Evolutionary conservation across 768 basidiomycete species (phyloP), one percentile per base, ranked within the genome.

Genomic region (Mycena rosella): DNA sequence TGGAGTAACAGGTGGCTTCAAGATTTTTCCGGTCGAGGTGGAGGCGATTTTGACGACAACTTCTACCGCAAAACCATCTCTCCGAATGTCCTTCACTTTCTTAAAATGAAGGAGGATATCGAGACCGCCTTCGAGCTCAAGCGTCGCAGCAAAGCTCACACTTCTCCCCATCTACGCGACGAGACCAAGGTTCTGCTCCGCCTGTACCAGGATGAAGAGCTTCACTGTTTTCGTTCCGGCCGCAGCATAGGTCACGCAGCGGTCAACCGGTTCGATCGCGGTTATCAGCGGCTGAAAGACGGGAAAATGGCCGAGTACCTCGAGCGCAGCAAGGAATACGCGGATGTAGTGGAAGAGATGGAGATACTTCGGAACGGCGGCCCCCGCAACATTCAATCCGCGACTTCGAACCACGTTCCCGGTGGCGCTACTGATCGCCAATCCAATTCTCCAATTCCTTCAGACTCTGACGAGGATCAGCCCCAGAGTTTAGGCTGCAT

Each of bases 21-120:
- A 2, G 53, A 38, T 13, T 10, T 54, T 69, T 55, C 66, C 13
- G 38, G 67, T 30, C 58, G 63, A 13, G 40, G 69, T 34, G 73
- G 73, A 0, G 66, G 61, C 3, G 72, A 75, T 11, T 78, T 72
- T 36, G 73, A 74, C 59, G 72, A 69, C 8, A 58, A 67, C 14
- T 74, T 72, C 34, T 71, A 72, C 27, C 72, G 73, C 13, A 51
- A 71, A 11, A 69, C 72, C 0, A 51, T 77, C 27, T 68, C 77
- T 6, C 76, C 73, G 1, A 77, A 79, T 47, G 69, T 76, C 26
- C 51, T 60, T 6, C 67, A 66, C 49, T 71, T 77, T 27, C 38
- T 72, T 2, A 57, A 65, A 14, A 62, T 77, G 22, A 75, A 74
- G 42, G 73, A 74, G 26, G 68, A 72, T 32, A 63, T 75, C 20